Conservation (phyloP, 805 yeast genomes). For the Saccharomycopsis microspora region DNA sequence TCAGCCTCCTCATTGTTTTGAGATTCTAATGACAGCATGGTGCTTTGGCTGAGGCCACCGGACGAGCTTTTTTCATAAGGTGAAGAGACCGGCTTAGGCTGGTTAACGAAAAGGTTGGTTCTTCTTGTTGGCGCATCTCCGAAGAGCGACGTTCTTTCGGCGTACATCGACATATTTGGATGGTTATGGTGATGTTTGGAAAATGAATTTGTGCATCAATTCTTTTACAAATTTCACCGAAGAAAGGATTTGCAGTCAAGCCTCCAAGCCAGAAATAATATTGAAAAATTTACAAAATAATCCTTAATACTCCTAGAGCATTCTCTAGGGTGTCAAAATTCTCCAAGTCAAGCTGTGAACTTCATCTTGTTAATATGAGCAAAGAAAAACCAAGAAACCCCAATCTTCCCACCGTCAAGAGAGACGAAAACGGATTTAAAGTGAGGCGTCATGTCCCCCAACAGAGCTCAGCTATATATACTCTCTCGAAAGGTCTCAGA, state of each 20-base stretch:
- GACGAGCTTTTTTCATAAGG: conserved; percentile 22
- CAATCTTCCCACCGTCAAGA: background rate
- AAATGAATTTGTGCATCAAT: too few relatives aligned
- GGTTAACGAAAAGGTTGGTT: conserved; percentile 10
- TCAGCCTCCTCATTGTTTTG: conserved; percentile 28
- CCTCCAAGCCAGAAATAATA: too few relatives aligned
- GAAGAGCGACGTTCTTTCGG: conserved; percentile 9
- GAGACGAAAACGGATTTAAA: conserved; percentile 8
- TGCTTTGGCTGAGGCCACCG: conserved; percentile 15
- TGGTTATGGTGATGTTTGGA: too few relatives aligned
- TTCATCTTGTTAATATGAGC: too few relatives aligned
- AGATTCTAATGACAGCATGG: conserved; percentile 27
- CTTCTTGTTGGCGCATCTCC: conserved; percentile 13
- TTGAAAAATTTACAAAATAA: too few relatives aligned
- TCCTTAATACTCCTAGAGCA: too few relatives aligned
- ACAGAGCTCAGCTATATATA: conserved; percentile 36
- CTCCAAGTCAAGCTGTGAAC: too few relatives aligned
- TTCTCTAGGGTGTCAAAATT: too few relatives aligned
- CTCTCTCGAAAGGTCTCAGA: conserved; percentile 28
- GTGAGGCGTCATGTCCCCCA: background rate
- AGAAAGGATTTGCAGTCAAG: too few relatives aligned
- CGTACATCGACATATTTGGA: background rate
- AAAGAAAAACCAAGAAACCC: too few relatives aligned
- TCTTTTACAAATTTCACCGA: too few relatives aligned
- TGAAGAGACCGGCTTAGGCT: conserved; percentile 20